Percentiles rank a stretch among this genome's conserved stretches.
Evolutionary conservation across 106 monocot species (phyloP).

Genomic region (Triglochin maritima): DNA sequence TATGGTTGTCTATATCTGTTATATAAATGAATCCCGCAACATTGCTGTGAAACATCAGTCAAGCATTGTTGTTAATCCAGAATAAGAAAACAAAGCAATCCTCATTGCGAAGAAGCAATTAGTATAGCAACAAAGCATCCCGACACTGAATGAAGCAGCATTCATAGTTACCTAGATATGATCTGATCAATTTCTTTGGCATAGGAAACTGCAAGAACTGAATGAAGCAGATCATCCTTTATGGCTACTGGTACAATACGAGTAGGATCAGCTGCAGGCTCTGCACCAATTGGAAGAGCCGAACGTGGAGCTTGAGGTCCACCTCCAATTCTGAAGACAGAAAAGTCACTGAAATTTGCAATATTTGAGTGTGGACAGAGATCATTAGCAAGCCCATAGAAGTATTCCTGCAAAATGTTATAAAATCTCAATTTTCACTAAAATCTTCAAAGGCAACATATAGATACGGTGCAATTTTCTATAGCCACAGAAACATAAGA

Average conservation of each 20-base stretch:
- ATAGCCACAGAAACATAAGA: too few relatives aligned
- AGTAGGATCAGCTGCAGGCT: constrained; percentile 78
- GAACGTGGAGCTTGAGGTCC: constrained; percentile 85
- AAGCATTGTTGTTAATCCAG: not conserved
- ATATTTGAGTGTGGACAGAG: constrained; percentile 87
- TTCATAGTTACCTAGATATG: constrained; percentile 49
- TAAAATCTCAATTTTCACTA: not conserved
- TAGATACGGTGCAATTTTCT: too few relatives aligned
- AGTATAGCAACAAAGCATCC: not conserved
- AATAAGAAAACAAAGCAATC: not conserved
- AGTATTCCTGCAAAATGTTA: constrained; percentile 57
- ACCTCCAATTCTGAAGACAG: constrained; percentile 75
- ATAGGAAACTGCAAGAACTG: constrained; percentile 86
- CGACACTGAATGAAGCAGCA: not conserved
- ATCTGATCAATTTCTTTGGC: constrained; percentile 90
- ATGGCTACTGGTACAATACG: constrained; percentile 60
- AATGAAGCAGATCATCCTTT: constrained; percentile 70
- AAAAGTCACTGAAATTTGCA: constrained; percentile 62
- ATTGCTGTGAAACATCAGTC: constrained; percentile 55
- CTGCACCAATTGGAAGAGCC: constrained; percentile 86
- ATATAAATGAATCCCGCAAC: constrained; percentile 84
- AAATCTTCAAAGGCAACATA: too few relatives aligned
- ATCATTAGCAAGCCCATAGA: constrained; percentile 72
- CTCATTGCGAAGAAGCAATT: not conserved
- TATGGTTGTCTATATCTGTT: constrained; percentile 77